A percentile compares a stretch with the other conserved stretches of the same genome.
Evolutionary conservation across 2,329 filamentous ascomycete genomes (phyloP).

Genomic region (Cladorrhinum sp.): DNA sequence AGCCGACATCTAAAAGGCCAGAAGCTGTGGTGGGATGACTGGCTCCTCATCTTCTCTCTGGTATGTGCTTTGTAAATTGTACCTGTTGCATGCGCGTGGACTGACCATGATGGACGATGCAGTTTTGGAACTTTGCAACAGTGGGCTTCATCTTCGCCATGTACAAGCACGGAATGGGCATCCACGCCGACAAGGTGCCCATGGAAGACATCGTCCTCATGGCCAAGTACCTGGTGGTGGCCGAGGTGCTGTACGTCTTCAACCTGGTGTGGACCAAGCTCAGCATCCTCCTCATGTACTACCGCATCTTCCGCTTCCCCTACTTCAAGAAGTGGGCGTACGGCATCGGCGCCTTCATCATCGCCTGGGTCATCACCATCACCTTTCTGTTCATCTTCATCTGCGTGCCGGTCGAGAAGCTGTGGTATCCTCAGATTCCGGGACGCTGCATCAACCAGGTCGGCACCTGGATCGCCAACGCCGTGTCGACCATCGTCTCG

Average conservation of each 20-base stretch:
- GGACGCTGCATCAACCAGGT: constrained; percentile 21
- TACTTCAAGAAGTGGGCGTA: constrained; percentile 29
- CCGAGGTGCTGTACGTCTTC: constrained; percentile 21
- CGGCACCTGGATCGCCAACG: constrained; percentile 23
- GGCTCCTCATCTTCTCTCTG: constrained; percentile 48
- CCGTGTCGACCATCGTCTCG: constrained; percentile 16
- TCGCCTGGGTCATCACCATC: constrained; percentile 21
- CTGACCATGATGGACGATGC: background rate
- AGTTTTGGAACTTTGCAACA: constrained; percentile 18
- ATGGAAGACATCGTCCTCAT: constrained; percentile 10
- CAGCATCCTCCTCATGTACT: constrained; percentile 25
- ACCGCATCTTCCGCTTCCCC: constrained; percentile 25
- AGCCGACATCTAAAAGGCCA: constrained; percentile 43
- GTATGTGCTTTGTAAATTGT: constrained; percentile 31
- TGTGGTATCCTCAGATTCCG: constrained; percentile 15
- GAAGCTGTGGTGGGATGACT: constrained; percentile 51
- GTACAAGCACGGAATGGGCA: constrained; percentile 21
- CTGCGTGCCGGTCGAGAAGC: constrained; percentile 19
- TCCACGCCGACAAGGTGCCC: constrained; percentile 17
- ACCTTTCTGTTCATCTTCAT: constrained; percentile 18
- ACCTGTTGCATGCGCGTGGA: background rate
- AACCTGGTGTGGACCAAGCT: constrained; percentile 23
- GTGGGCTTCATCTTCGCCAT: constrained; percentile 23
- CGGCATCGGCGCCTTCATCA: constrained; percentile 19
- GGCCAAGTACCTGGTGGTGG: constrained; percentile 21